A percentile compares a stretch with the other conserved stretches of the same genome.
Evolutionary conservation across 106 monocot species (phyloP).

Genomic region (Allium sativum): DNA sequence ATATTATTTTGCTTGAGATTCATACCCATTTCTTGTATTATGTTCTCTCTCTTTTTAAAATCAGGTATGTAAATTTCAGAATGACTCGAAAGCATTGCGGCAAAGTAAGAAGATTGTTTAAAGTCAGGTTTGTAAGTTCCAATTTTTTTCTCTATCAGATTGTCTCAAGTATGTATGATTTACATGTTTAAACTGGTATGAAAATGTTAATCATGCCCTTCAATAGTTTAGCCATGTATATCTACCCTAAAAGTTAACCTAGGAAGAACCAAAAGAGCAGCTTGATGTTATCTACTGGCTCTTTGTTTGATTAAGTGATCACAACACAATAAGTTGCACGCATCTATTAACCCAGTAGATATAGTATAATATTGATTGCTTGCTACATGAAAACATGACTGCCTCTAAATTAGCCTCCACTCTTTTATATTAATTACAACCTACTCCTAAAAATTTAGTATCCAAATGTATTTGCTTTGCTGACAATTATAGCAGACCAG

Average conservation of each 20-base stretch:
- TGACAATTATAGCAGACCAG: not conserved
- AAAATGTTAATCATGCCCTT: too few species aligned
- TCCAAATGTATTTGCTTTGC: not conserved
- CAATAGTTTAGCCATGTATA: not conserved
- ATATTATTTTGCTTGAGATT: not conserved
- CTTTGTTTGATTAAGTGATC: not conserved
- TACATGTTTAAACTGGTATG: too few species aligned
- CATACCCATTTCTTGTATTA: not conserved
- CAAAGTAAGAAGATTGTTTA: too few species aligned
- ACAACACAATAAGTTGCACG: not conserved
- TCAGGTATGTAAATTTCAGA: too few species aligned
- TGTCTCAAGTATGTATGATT: too few species aligned
- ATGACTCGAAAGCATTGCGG: too few species aligned
- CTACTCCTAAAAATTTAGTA: too few species aligned
- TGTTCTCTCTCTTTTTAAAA: too few species aligned
- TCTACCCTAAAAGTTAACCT: not conserved
- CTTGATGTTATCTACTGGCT: slow-evolving; percentile 1
- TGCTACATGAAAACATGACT: not conserved
- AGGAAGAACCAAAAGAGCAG: slow-evolving; percentile 2
- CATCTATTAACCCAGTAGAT: not conserved
- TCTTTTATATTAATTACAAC: too few species aligned
- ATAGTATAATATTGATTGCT: not conserved
- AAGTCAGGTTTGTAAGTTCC: too few species aligned
- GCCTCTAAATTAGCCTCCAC: not conserved
- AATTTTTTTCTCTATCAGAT: too few species aligned